Percentiles rank a stretch among this genome's conserved stretches.
Conservation (phyloP, 225 moss, liverwort and hornwort genomes). For the Neckera pumila region DNA sequence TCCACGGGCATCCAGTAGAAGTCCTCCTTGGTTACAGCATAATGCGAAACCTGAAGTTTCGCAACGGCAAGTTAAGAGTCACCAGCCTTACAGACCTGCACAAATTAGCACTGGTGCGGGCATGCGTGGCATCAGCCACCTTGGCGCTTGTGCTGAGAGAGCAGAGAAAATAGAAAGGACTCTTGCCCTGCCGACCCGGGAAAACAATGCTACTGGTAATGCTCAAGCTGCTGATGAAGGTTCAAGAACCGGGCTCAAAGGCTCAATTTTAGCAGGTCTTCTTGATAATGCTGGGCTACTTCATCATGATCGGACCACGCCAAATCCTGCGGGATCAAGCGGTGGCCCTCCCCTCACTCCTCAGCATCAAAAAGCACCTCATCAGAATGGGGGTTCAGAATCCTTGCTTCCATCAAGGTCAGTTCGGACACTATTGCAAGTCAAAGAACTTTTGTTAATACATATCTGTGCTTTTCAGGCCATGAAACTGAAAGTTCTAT, state of each 20-base stretch:
- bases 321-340: slow-evolving; percentile 51
- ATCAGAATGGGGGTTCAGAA: slow-evolving; percentile 63
- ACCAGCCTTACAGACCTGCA: slow-evolving; percentile 44
- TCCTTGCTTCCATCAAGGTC: slow-evolving; percentile 55
- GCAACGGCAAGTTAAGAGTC: slow-evolving; percentile 36
- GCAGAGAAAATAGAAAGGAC: slow-evolving; percentile 52
- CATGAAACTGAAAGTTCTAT: background rate
- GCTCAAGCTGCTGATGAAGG: slow-evolving; percentile 88
- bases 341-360: slow-evolving; percentile 58
- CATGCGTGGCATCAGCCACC: slow-evolving; percentile 57
- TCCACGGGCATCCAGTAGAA: slow-evolving; percentile 63
- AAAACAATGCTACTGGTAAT: slow-evolving; percentile 21
- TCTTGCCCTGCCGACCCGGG: slow-evolving; percentile 31
- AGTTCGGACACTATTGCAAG: background rate
- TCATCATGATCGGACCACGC: slow-evolving; percentile 37
- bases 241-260: slow-evolving; percentile 84
- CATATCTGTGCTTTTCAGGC: background rate
- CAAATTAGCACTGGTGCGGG: slow-evolving; percentile 37
- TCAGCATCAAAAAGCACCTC: slow-evolving; percentile 53
- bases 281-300: slow-evolving; percentile 48
- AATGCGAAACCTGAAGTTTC: slow-evolving; percentile 44
- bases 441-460: background rate
- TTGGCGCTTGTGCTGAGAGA: slow-evolving; percentile 65
- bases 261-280: slow-evolving; percentile 55
- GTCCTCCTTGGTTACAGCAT: slow-evolving; percentile 49